A percentile compares a stretch with the other conserved stretches of the same genome.
Conservation (phyloP, 306 rosid genomes). For the Pueraria montana region DNA sequence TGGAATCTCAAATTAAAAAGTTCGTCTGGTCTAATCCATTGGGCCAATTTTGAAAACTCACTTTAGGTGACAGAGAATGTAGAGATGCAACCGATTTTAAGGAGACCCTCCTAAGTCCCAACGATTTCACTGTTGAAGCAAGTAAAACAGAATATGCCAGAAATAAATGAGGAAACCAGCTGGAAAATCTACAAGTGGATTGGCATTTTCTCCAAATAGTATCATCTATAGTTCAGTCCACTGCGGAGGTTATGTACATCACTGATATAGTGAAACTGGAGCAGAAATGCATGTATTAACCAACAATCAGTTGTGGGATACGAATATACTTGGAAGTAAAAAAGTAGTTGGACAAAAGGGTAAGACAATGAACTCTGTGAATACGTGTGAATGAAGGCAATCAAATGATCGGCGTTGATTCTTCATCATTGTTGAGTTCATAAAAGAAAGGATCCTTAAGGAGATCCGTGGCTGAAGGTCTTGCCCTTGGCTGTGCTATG, state of each 20-base stretch:
- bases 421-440: conserved; percentile 63
- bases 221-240: conserved; percentile 35
- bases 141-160: conserved; percentile 14
- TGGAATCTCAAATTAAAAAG: too few relatives aligned
- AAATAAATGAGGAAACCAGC: background rate
- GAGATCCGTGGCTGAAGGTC: conserved; percentile 91
- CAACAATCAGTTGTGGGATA: background rate
- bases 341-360: background rate
- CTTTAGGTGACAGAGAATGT: too few relatives aligned
- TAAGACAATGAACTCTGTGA: background rate
- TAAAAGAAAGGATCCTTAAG: conserved; percentile 84
- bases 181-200: conserved; percentile 22
- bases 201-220: conserved; percentile 14
- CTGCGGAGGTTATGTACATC: too few relatives aligned
- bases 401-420: conserved; percentile 46
- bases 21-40: too few relatives aligned
- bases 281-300: background rate
- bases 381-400: background rate
- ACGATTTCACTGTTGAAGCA: conserved; percentile 5
- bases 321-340: conserved; percentile 28
- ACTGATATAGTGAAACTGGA: conserved; percentile 16
- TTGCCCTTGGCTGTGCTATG: conserved; percentile 85
- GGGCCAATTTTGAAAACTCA: too few relatives aligned
- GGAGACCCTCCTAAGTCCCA: background rate
- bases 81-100: too few relatives aligned